phyloP scores from a whole-genome alignment of 129 eudicot genomes.

The Smallanthus sonchifolius region DNA sequence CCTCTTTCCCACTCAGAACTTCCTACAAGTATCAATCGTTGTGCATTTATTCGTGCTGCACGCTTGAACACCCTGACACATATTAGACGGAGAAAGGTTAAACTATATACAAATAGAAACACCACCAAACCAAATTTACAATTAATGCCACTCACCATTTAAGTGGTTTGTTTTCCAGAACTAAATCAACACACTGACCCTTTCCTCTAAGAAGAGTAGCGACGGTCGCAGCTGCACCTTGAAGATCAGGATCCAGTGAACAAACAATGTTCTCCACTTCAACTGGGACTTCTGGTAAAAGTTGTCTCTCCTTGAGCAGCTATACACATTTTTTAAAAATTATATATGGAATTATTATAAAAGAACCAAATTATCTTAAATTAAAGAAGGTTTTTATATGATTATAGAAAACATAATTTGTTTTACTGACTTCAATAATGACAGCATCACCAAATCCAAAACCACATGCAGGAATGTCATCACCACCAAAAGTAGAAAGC shows the following conservation, averaged over 20 bases:
- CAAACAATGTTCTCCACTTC: constrained; percentile 76
- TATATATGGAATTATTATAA: background rate
- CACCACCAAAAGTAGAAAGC: constrained; percentile 93
- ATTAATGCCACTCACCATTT: constrained; percentile 51
- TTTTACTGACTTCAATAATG: constrained; percentile 75
- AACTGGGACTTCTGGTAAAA: constrained; percentile 64
- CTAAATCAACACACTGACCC: constrained; percentile 91
- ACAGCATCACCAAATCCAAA: constrained; percentile 99
- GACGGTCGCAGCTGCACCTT: constrained; percentile 76
- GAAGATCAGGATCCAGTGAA: constrained; percentile 73
- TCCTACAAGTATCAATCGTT: constrained; percentile 75
- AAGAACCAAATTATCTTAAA: background rate
- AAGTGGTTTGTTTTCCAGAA: constrained; percentile 82
- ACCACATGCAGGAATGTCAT: constrained; percentile 95
- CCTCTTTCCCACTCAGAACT: constrained; percentile 81
- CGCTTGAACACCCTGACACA: constrained; percentile 74
- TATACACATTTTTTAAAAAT: constrained; percentile 8
- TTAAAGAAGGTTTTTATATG: background rate
- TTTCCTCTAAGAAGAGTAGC: constrained; percentile 71
- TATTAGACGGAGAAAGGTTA: background rate
- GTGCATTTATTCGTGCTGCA: constrained; percentile 76
- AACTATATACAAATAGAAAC: background rate
- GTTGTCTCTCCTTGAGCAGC: constrained; percentile 83
- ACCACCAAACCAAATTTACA: background rate
- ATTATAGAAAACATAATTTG: background rate